Base-by-base conservation (phyloP, 106 monocot genomes). In the Dioscorea zingiberensis region DNA sequence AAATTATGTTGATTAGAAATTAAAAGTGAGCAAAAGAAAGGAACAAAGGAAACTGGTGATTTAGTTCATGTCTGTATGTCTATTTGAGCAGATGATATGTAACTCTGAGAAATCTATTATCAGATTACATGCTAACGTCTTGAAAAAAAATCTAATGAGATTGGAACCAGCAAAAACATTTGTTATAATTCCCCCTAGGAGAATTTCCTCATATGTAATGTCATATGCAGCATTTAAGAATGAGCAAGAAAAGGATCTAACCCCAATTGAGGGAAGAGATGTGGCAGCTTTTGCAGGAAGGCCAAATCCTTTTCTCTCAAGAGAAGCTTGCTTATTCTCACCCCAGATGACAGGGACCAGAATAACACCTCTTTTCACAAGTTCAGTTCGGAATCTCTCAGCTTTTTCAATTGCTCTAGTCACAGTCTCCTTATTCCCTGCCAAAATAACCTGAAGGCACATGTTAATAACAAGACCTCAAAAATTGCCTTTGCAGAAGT, bases 201-300 rank as follows among this genome's bases (percentile, higher is more conserved):
- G 38, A 38, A 38, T 38, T 2, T 38, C 10, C 38, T 38, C 38
- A 1, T 38, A 10, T 38, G 6, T 38, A 38, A 38, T 38, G 10
- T 38, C 30, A 38, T n/a, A n/a, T n/a, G n/a, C n/a, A n/a, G 26
- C 15, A 67, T 53, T 61, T 51, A 61, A 7, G 19, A 26, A 54
- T 13, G 69, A 48, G 47, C 65, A 68, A 82, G 32, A 19, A 60
- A 71, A 17, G 24, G 65, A 66, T 67, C 77, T 75, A 77, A 97
- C 95, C 83, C 95, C 95, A 68, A 88, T 79, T 25, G 91, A 91
- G 66, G 91, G 85, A 78, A 92, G 81, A 46, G 95, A 73, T 21
- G 83, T 46, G 48, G 83, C 61, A 62, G 79, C 62, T 71, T 73
- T 88, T 58, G 65, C 14, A 25, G 80, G 51, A 78, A 61, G 53